These are phyloP conservation scores for Syzygium malaccense DNA, from an alignment of 441 rosid genomes.

Conservation along the genomic window DNA sequence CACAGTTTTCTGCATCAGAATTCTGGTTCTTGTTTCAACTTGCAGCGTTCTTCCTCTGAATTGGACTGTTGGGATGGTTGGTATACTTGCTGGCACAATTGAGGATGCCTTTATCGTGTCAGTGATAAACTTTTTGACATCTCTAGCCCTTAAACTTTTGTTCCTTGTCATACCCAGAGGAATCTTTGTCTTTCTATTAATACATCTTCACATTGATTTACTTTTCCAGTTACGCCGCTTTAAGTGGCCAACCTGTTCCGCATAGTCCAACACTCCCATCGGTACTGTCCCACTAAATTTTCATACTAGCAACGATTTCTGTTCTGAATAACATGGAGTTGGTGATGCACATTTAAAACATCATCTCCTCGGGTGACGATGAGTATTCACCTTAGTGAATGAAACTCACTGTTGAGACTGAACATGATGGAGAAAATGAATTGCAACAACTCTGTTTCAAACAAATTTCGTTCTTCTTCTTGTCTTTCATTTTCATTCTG, in stretches of 20 bases:
- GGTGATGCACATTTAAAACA: background rate
- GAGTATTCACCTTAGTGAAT: background rate
- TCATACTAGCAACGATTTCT: background rate
- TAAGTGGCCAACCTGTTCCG: slow-evolving; percentile 33
- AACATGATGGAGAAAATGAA: background rate
- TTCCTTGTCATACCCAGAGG: background rate
- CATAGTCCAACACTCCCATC: background rate
- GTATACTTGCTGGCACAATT: slow-evolving; percentile 51
- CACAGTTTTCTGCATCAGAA: background rate
- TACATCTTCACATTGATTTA: background rate
- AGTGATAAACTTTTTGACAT: background rate
- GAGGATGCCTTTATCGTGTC: slow-evolving; percentile 61
- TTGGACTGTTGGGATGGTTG: slow-evolving; percentile 83
- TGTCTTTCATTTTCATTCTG: background rate
- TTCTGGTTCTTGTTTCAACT: background rate
- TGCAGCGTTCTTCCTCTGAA: slow-evolving; percentile 68
- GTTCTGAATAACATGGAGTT: background rate
- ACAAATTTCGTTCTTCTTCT: background rate
- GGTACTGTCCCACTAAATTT: background rate
- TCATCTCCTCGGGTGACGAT: background rate
- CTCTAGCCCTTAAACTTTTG: background rate
- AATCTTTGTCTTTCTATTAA: background rate
- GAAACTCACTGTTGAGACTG: background rate
- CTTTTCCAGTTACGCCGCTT: slow-evolving; percentile 53
- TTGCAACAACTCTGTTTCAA: background rate